Conservation (phyloP, 83 land plant genomes). For the Picea abies region DNA sequence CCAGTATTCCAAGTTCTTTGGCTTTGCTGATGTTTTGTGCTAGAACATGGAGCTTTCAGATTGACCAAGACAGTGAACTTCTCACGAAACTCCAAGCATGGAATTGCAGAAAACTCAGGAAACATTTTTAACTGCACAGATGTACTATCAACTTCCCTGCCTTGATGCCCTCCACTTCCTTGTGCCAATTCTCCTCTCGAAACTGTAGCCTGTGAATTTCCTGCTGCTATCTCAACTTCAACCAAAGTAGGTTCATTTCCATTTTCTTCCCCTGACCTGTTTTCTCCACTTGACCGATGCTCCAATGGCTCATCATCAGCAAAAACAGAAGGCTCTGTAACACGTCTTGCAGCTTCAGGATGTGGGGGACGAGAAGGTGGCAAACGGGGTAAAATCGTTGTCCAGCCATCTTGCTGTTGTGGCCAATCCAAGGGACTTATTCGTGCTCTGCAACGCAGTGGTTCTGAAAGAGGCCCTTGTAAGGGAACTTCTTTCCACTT, state of each 20-base stretch:
- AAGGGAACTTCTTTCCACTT: slow-evolving; percentile 90
- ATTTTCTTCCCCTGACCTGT: neutral
- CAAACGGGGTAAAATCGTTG: slow-evolving; percentile 34
- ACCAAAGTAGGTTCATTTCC: neutral
- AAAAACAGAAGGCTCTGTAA: slow-evolving; percentile 59
- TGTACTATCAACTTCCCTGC: neutral
- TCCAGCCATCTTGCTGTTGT: slow-evolving; percentile 30
- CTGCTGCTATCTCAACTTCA: neutral
- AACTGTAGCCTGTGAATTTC: neutral
- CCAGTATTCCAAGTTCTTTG: neutral
- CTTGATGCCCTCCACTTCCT: neutral
- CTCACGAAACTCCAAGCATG: slow-evolving; percentile 28
- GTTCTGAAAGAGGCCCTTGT: slow-evolving; percentile 40
- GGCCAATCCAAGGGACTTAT: slow-evolving; percentile 38
- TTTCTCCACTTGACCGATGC: slow-evolving; percentile 13
- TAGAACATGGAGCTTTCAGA: slow-evolving; percentile 58
- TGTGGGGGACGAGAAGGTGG: slow-evolving; percentile 40
- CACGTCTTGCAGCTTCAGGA: slow-evolving; percentile 25
- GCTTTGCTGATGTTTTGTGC: slow-evolving; percentile 7
- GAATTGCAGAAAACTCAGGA: slow-evolving; percentile 58
- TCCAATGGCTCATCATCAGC: slow-evolving; percentile 76
- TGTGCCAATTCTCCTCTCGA: neutral
- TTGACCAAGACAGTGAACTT: slow-evolving; percentile 65
- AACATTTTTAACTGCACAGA: slow-evolving; percentile 46
- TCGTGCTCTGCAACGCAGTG: slow-evolving; percentile 23